A percentile compares a stretch with the other conserved stretches of the same genome.
phyloP scores from a whole-genome alignment of 176 grass and related monocot species.

The Oryza punctata region DNA sequence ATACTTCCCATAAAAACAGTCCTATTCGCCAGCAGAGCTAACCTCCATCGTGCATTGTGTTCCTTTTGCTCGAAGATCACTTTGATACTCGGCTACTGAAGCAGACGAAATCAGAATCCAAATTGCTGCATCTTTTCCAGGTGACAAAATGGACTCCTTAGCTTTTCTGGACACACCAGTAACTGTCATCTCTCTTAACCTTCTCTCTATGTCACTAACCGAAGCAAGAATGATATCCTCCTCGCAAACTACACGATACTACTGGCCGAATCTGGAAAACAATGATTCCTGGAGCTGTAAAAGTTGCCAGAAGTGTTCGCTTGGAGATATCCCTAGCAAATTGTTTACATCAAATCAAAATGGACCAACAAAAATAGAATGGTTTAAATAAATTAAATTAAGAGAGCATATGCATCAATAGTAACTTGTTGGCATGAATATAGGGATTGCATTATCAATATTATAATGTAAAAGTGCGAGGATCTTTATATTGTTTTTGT shows the following conservation, averaged over 20 bases:
- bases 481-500: background rate
- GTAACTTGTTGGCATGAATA: constrained; percentile 20
- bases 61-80: constrained; percentile 51
- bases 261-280: constrained; percentile 78
- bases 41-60: constrained; percentile 62
- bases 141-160: constrained; percentile 30
- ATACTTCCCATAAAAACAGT: constrained; percentile 62
- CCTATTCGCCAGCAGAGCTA: constrained; percentile 70
- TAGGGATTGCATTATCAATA: constrained; percentile 13
- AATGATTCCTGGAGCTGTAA: constrained; percentile 51
- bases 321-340: constrained; percentile 43
- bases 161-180: constrained; percentile 30
- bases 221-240: constrained; percentile 48
- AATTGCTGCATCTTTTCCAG: constrained; percentile 68
- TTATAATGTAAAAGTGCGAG: background rate
- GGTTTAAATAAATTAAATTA: constrained; percentile 28
- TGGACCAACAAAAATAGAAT: constrained; percentile 7
- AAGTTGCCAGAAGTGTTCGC: constrained; percentile 35
- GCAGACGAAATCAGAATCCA: constrained; percentile 81
- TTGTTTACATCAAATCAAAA: constrained; percentile 26
- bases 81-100: constrained; percentile 67
- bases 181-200: constrained; percentile 35
- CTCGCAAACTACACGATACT: constrained; percentile 60
- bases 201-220: constrained; percentile 48
- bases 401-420: background rate